These are phyloP conservation scores for Fusarium brachygibbosum DNA, from an alignment of 2,329 filamentous ascomycete species.

Conservation along the genomic window DNA sequence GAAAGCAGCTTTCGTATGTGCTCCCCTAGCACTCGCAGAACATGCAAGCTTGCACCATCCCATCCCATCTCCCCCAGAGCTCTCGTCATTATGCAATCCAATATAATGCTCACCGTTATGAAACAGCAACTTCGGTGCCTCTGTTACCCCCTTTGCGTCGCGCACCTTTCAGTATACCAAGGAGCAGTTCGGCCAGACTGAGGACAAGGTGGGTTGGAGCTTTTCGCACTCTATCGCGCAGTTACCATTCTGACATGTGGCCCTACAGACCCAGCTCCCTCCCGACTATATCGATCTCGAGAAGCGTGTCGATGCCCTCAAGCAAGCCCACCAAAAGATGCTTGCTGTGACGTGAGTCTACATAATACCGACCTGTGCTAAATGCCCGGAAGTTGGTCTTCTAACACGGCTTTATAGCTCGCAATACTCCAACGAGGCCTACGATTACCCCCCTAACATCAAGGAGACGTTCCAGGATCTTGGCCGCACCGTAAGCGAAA, in stretches of 20 bases:
- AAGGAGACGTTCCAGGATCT: conserved; percentile 98
- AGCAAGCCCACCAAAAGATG: conserved; percentile 97
- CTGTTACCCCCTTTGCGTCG: conserved; percentile 91
- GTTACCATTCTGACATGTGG: conserved; percentile 34
- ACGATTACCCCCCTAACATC: conserved; percentile 97
- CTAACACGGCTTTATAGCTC: conserved; percentile 68
- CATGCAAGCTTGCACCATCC: conserved; percentile 17
- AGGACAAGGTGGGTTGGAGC: conserved; percentile 79
- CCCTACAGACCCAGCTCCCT: conserved; percentile 86
- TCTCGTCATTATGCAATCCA: conserved; percentile 17
- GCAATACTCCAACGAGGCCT: conserved; percentile 89
- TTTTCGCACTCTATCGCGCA: conserved; percentile 26
- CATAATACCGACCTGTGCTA: neutral
- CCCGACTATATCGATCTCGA: conserved; percentile 98
- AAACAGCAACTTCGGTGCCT: conserved; percentile 74
- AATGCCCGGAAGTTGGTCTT: conserved; percentile 10
- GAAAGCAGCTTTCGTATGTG: conserved; percentile 64
- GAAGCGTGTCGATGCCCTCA: conserved; percentile 97
- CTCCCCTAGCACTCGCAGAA: conserved; percentile 27
- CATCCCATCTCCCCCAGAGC: conserved; percentile 19
- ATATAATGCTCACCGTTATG: conserved; percentile 33
- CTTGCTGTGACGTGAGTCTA: conserved; percentile 89
- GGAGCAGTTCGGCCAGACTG: conserved; percentile 94
- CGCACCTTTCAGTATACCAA: conserved; percentile 98
- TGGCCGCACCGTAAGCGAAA: conserved; percentile 94